Percentiles rank a stretch among this genome's conserved stretches.
phyloP scores from a whole-genome alignment of 2,329 filamentous ascomycete species.

The Lachnellula willkommii region DNA sequence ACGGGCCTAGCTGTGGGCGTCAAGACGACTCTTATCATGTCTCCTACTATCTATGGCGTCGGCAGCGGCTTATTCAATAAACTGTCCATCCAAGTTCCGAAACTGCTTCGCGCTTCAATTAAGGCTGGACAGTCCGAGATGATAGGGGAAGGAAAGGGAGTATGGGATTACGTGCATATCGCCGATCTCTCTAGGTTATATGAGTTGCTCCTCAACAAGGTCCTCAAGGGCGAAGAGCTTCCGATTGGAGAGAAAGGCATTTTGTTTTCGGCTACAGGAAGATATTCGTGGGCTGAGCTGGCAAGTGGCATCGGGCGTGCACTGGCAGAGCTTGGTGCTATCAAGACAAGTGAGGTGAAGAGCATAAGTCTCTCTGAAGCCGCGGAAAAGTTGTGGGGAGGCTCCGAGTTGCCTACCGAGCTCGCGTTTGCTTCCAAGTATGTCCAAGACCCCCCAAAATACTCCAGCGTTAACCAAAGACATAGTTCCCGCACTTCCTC shows the following conservation, averaged over 20 bases:
- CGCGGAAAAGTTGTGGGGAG: slow-evolving; percentile 13
- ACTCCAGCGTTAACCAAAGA: not conserved
- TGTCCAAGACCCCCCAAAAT: not conserved
- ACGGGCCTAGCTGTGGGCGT: slow-evolving; percentile 36
- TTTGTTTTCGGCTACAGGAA: slow-evolving; percentile 37
- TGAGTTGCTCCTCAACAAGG: slow-evolving; percentile 32
- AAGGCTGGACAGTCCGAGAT: slow-evolving; percentile 26
- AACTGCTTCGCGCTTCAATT: slow-evolving; percentile 29
- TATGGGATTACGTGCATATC: slow-evolving; percentile 42
- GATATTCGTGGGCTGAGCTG: slow-evolving; percentile 36
- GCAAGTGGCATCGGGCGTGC: slow-evolving; percentile 33
- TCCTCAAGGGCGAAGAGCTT: slow-evolving; percentile 31
- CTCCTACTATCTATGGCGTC: slow-evolving; percentile 42
- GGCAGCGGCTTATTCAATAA: slow-evolving; percentile 39
- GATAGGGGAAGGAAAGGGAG: slow-evolving; percentile 34
- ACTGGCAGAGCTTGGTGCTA: slow-evolving; percentile 27
- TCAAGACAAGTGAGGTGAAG: slow-evolving; percentile 27
- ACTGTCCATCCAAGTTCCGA: slow-evolving; percentile 36
- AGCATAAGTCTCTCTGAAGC: slow-evolving; percentile 28
- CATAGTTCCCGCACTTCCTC: not conserved
- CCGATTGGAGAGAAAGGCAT: slow-evolving; percentile 35
- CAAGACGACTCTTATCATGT: slow-evolving; percentile 42
- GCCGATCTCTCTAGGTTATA: slow-evolving; percentile 39
- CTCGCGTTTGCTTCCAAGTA: slow-evolving; percentile 31
- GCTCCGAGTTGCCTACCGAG: slow-evolving; percentile 27